Conservation (phyloP, 805 yeast genomes). For the Lachancea waltii region DNA sequence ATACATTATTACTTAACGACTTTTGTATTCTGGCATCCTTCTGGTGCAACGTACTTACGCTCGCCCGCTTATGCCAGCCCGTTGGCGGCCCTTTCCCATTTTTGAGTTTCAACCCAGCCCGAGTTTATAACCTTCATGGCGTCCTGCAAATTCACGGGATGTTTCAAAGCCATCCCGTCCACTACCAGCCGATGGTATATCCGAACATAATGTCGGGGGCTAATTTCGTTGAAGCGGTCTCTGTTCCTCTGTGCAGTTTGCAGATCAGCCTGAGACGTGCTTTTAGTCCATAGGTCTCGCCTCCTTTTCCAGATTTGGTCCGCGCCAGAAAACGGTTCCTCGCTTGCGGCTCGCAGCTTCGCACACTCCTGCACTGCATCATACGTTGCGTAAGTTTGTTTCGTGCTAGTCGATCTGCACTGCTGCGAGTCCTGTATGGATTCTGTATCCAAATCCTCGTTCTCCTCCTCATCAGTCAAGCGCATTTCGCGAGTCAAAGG, state of each 20-base stretch:
- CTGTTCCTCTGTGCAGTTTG: conserved; percentile 18
- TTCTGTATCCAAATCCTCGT: conserved; percentile 2
- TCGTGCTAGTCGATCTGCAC: too few species aligned
- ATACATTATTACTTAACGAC: neutral
- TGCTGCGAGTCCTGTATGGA: too few species aligned
- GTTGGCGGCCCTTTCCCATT: conserved; percentile 55
- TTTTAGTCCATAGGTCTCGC: conserved; percentile 58
- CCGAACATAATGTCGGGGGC: conserved; percentile 47
- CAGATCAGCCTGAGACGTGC: conserved; percentile 13
- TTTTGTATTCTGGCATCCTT: neutral
- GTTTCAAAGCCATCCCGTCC: conserved; percentile 58
- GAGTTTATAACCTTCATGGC: conserved; percentile 64
- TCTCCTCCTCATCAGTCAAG: conserved; percentile 21
- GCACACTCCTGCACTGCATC: conserved; percentile 31
- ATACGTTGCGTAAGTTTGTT: conserved; percentile 26
- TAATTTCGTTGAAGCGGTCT: conserved; percentile 29
- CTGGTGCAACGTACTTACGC: neutral
- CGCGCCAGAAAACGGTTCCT: conserved; percentile 45
- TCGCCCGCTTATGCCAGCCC: conserved; percentile 19
- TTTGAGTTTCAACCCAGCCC: conserved; percentile 78
- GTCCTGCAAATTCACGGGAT: conserved; percentile 69
- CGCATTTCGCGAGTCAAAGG: conserved; percentile 18
- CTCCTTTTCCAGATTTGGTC: conserved; percentile 62
- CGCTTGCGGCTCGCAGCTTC: conserved; percentile 24
- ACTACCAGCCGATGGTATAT: conserved; percentile 67